Conservation (phyloP, 2,329 filamentous ascomycete species). For the Sporothrix curviconia region DNA sequence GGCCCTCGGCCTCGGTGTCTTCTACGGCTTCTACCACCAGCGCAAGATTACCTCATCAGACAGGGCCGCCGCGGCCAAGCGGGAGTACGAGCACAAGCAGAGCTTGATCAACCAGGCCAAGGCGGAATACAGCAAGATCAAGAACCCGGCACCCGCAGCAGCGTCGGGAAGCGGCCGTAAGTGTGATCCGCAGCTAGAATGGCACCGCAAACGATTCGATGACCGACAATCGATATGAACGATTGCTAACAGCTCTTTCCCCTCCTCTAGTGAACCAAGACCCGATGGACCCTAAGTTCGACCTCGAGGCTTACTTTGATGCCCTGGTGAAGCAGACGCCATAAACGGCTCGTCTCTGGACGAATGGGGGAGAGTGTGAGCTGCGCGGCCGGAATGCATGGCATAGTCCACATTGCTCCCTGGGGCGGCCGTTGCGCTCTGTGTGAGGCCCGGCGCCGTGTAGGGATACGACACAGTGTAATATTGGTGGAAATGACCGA, state of each 20-base stretch:
- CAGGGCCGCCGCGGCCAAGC: conserved; percentile 63
- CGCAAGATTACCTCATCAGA: conserved; percentile 66
- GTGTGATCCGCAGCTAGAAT: conserved; percentile 9
- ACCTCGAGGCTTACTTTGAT: conserved; percentile 78
- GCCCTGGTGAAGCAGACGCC: conserved; percentile 50
- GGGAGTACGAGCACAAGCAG: conserved; percentile 86
- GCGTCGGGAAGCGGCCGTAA: conserved; percentile 30
- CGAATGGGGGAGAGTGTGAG: conserved; percentile 4
- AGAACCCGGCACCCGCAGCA: conserved; percentile 42
- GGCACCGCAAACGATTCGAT: not conserved
- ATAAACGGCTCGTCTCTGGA: conserved; percentile 27
- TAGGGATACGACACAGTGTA: conserved; percentile 9
- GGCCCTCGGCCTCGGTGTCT: conserved; percentile 80
- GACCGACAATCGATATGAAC: not conserved
- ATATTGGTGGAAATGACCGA: not conserved
- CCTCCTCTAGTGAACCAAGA: conserved; percentile 37
- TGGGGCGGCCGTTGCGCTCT: not conserved
- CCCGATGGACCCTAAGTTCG: conserved; percentile 81
- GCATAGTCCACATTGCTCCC: not conserved
- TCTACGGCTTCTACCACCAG: conserved; percentile 96
- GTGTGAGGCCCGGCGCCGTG: conserved; percentile 3
- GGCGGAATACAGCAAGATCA: conserved; percentile 74
- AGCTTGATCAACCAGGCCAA: conserved; percentile 89
- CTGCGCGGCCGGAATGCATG: not conserved
- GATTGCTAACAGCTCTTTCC: not conserved